Conservation (phyloP, 2,329 filamentous ascomycete species). For the Phaeophleospora eucalypticola region DNA sequence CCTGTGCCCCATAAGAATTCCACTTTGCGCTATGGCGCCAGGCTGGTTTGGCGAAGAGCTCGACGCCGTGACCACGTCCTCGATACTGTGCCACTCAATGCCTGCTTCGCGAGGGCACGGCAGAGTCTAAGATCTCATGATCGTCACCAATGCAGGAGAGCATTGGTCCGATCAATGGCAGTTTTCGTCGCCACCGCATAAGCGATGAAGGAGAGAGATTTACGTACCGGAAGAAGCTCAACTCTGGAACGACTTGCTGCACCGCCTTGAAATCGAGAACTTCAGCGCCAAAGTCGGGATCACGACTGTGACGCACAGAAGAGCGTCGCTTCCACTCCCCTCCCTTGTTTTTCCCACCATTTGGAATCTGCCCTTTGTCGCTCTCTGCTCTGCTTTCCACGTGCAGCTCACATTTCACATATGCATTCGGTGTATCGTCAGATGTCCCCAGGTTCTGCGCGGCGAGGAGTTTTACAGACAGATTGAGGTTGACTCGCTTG, state of each 20-base stretch:
- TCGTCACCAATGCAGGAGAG: neutral
- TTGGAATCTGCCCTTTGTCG: slow-evolving; percentile 39
- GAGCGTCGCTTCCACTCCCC: slow-evolving; percentile 47
- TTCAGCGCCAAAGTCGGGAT: slow-evolving; percentile 45
- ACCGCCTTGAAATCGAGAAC: slow-evolving; percentile 43
- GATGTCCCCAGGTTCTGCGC: slow-evolving; percentile 65
- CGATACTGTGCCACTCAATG: neutral
- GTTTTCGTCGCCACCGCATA: neutral
- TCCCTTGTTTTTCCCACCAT: slow-evolving; percentile 49
- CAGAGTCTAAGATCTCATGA: neutral
- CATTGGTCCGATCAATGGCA: neutral
- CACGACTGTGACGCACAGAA: slow-evolving; percentile 39
- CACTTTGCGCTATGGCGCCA: no score
- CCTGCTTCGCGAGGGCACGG: neutral
- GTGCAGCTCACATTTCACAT: slow-evolving; percentile 76
- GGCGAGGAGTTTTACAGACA: slow-evolving; percentile 69
- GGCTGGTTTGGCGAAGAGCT: no score
- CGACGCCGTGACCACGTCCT: neutral
- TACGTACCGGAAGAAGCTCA: slow-evolving; percentile 46
- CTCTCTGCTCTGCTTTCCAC: slow-evolving; percentile 62
- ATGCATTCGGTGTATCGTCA: slow-evolving; percentile 58
- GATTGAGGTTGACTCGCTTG: slow-evolving; percentile 47
- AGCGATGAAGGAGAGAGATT: neutral
- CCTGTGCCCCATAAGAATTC: neutral
- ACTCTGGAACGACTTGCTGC: slow-evolving; percentile 41